These are phyloP conservation scores for Ambispora gerdemannii DNA, from an alignment of 192 early-diverging fungal genomes.

Conservation along the genomic window DNA sequence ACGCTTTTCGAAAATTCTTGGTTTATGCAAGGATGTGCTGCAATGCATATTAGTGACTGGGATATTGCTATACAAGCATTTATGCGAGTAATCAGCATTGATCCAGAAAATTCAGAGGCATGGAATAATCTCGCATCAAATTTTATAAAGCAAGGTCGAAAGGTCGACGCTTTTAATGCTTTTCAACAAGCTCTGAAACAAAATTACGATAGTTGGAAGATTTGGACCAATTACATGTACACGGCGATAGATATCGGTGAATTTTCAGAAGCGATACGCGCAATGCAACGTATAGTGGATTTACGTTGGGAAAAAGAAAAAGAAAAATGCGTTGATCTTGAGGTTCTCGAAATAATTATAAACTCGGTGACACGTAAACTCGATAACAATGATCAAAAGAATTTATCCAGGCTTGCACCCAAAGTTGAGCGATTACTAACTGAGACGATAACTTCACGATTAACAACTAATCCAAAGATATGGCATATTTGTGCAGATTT, in stretches of 20 bases:
- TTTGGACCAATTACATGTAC: constrained; percentile 93
- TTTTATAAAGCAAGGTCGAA: constrained; percentile 67
- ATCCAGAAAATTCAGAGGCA: constrained; percentile 84
- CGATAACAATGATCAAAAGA: constrained; percentile 50
- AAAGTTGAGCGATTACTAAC: constrained; percentile 64
- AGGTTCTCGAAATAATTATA: constrained; percentile 73
- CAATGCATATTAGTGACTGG: constrained; percentile 77
- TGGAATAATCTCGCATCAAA: constrained; percentile 95
- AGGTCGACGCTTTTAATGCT: constrained; percentile 75
- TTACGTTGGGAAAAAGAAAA: constrained; percentile 67
- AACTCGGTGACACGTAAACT: constrained; percentile 58
- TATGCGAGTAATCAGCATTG: constrained; percentile 65
- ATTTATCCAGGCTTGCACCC: constrained; percentile 45
- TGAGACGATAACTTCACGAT: constrained; percentile 67
- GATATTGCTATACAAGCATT: constrained; percentile 73
- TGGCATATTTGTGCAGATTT: constrained; percentile 78
- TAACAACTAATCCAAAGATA: constrained; percentile 68
- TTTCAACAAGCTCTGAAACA: constrained; percentile 78
- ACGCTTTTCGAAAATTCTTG: constrained; percentile 94
- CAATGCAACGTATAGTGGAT: constrained; percentile 79
- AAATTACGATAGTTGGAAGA: constrained; percentile 80
- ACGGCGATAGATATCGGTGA: constrained; percentile 73
- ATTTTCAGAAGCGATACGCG: constrained; percentile 78
- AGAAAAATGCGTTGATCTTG: constrained; percentile 75
- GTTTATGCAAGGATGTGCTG: constrained; percentile 95